Percentiles rank a stretch among this genome's conserved stretches.
Conservation (phyloP, 2,329 filamentous ascomycete species). For the Sclerotinia spermophila region DNA sequence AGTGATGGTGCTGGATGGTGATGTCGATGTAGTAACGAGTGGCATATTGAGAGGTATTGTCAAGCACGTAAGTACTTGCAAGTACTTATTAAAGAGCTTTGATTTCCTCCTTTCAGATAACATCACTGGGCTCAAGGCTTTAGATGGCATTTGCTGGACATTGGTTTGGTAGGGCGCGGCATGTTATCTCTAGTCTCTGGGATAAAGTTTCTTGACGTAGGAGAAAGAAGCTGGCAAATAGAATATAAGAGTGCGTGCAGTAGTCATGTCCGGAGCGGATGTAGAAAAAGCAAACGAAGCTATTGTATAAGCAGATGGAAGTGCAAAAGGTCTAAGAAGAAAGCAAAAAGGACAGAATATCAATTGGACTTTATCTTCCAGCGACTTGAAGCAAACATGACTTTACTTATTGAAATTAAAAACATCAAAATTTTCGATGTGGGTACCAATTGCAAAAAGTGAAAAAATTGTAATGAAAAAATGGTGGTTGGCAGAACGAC, state of each 20-base stretch:
- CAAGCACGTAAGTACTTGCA: background rate
- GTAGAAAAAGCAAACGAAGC: background rate
- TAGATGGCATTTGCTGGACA: constrained; percentile 6
- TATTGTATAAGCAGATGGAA: background rate
- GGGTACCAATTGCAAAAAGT: background rate
- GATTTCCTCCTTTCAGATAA: background rate
- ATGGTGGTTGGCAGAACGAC: constrained; percentile 7
- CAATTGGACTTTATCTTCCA: background rate
- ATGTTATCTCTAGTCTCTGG: background rate
- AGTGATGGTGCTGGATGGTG: background rate
- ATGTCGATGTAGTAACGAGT: background rate
- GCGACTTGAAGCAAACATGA: background rate
- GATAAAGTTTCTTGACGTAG: background rate
- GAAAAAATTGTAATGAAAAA: background rate
- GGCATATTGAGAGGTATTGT: background rate
- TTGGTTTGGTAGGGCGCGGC: background rate
- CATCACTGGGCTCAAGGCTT: background rate
- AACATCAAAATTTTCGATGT: background rate
- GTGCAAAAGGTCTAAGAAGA: background rate
- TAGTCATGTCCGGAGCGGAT: background rate
- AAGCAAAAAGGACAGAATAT: background rate
- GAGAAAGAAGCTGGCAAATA: background rate
- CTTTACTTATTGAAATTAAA: background rate
- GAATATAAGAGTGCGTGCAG: background rate
- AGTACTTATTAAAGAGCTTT: background rate